Base-by-base conservation (phyloP, 345 rosid species). In the Linum usitatissimum region DNA sequence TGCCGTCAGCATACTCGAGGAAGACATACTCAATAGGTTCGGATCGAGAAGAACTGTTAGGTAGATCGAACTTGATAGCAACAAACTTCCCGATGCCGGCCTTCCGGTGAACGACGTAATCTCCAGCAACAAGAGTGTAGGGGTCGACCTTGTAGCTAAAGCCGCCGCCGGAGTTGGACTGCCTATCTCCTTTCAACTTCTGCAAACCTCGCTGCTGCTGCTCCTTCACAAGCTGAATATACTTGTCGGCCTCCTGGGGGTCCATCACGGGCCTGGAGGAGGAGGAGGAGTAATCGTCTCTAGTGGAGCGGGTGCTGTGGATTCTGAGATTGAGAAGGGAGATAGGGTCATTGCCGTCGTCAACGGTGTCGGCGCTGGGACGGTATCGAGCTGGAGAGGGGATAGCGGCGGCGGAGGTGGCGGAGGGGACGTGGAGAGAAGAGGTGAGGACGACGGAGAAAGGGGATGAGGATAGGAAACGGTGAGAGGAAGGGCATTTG, bases 101-200 rank as follows among this genome's bases (percentile, higher is more conserved):
- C 72, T 92, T 92, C 85, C 85, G 89, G 72, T 92, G 98, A 66
- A 92, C 95, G 54, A 87, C 96, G 77, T 89, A 89, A 64, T 92
- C 98, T 62, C 95, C 96, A 2, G 89, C 72, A 59, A 72, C 64
- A 40, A 92, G 83, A 38, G 61, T 68, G 70, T 87, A 84, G 17
- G 98, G 98, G 60, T 92, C 98, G 63, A 82, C 98, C 78, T 84
- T 91, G 75, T 85, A 91, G 72, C 79, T 86, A 67, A 88, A 82
- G 62, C 63, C 73, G 38, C 78, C 79, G 10, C 71, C 83, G 61
- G 40, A 65, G 19, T 71, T 58, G 3, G 60, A 72, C 38, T 69
- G 73, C 71, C 81, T 80, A 1, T 80, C 71, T 65, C 95, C 93
- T 62, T 84, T 89, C 55, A 92, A 80, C 83, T 86, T 85, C 84